Evolutionary conservation across 495 filamentous ascomycete genomes (phyloP), one percentile per base, ranked within the genome.

Genomic region (Friedmanniomyces endolithicus): DNA sequence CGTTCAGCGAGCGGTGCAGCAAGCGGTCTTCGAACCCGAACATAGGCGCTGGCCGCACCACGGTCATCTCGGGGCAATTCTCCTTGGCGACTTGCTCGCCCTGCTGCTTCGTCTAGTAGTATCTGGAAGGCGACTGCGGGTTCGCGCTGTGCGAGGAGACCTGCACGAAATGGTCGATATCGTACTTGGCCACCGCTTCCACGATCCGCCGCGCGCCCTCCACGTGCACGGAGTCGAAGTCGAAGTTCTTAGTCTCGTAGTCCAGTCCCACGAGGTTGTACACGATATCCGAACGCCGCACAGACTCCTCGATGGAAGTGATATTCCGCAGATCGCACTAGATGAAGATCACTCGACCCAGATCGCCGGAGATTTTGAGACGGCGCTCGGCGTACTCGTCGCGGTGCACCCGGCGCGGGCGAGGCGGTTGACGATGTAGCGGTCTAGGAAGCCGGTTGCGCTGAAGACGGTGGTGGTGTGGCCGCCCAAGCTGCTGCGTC

Each of bases 171-270:
- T 94, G 84, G 72, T 99, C 92, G 57, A 96, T 81, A 63, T 99
- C 92, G 71, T 99, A 99, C 71, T 99, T 99, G 60, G 92, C 94
- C 37, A 87, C 87, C 50, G 94, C 94, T 67, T 96, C 88, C 24
- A 80, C 88, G 63, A 99, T 99, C 52, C 94, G 84, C 73, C 92
- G 86, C n/a, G 83, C 80, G 40, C 92, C 90, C 68, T 95, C 89
- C 14, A 97, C 81, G 62, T 99, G 88, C 23, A 97, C 89, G 68
- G 96, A 90, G 55, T 86, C 84, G 53, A 92, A 79, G 43, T 81
- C 77, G 74, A 95, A 99, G 75, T 99, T 99, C 78, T 99, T 99
- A 58, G 92, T 99, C 60, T 90, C 86, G 65, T 97, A 96, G 64
- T 87, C 82, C 27, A 89, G 85, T 49, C 92, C 92, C 59, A 95